phyloP scores from a whole-genome alignment of 164 flowering plant species.

The Tetracentron sinense region DNA sequence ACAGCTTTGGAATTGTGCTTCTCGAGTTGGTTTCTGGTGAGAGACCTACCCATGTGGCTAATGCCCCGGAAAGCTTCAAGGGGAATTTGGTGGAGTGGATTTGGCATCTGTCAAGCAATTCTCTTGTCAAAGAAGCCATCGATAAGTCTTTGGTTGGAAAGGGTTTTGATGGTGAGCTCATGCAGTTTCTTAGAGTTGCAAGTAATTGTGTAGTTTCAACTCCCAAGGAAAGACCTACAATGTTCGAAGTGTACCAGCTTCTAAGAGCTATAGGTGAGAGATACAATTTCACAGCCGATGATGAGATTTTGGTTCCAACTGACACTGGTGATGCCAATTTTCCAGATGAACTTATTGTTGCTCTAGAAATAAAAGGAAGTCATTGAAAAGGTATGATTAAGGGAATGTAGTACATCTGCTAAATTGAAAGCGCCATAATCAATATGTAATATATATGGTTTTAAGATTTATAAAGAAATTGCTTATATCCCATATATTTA shows the following conservation, averaged over 20 bases:
- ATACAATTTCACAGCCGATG: slow-evolving; percentile 51
- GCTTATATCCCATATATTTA: too few relatives aligned
- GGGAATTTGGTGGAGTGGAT: slow-evolving; percentile 69
- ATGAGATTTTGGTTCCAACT: slow-evolving; percentile 41
- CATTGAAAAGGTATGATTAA: too few relatives aligned
- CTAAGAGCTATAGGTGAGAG: slow-evolving; percentile 57
- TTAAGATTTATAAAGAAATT: too few relatives aligned
- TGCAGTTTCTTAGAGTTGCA: slow-evolving; percentile 56
- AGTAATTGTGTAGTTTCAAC: slow-evolving; percentile 44
- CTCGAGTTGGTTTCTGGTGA: too few relatives aligned
- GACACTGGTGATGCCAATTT: slow-evolving; percentile 31
- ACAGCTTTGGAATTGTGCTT: too few relatives aligned
- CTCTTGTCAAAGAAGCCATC: slow-evolving; percentile 39
- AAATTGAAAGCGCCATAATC: too few relatives aligned
- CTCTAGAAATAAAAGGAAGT: too few relatives aligned
- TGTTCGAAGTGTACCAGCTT: slow-evolving; percentile 70
- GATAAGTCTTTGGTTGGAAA: slow-evolving; percentile 43
- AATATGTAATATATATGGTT: too few relatives aligned
- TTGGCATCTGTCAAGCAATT: slow-evolving; percentile 27
- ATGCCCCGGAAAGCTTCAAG: slow-evolving; percentile 54
- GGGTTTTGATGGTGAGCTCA: slow-evolving; percentile 47
- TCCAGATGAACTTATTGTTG: too few relatives aligned
- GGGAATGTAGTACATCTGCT: too few relatives aligned
- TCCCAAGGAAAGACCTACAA: slow-evolving; percentile 63
- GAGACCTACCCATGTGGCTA: slow-evolving; percentile 42